These are phyloP conservation scores for Piper betle DNA, from an alignment of 164 flowering plant species.

Conservation along the genomic window DNA sequence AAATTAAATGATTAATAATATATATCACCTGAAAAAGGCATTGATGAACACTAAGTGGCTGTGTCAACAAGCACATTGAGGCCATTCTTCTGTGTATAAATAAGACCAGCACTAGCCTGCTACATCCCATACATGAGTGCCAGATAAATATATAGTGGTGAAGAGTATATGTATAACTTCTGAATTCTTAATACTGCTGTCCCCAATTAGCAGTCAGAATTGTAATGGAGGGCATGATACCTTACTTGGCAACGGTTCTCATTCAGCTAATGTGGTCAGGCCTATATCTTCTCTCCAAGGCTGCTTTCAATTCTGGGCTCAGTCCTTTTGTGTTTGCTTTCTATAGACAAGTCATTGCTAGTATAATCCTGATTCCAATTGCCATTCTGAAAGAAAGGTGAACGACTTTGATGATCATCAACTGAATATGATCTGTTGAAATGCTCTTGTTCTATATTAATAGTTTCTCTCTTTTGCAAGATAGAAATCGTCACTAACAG, in stretches of 20 bases:
- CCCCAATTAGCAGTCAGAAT: no score
- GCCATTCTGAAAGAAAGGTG: neutral
- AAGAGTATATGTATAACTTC: no score
- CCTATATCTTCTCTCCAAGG: neutral
- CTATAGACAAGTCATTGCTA: conserved; percentile 1
- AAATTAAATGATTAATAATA: no score
- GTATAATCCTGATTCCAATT: neutral
- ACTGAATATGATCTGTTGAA: neutral
- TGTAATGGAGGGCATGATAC: neutral
- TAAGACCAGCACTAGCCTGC: no score
- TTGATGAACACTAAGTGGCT: no score
- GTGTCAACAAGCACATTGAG: no score
- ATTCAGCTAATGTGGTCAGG: neutral
- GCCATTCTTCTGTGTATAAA: no score
- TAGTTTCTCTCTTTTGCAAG: neutral
- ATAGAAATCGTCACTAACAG: neutral
- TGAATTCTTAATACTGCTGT: no score
- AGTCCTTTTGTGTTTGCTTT: neutral
- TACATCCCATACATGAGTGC: no score
- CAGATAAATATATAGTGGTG: no score
- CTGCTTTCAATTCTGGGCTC: neutral
- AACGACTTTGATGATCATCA: neutral
- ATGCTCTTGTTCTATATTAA: neutral
- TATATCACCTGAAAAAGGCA: no score
- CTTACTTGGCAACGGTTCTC: neutral